Base-by-base conservation (phyloP, 345 rosid genomes). In the Eucalyptus pauciflora region DNA sequence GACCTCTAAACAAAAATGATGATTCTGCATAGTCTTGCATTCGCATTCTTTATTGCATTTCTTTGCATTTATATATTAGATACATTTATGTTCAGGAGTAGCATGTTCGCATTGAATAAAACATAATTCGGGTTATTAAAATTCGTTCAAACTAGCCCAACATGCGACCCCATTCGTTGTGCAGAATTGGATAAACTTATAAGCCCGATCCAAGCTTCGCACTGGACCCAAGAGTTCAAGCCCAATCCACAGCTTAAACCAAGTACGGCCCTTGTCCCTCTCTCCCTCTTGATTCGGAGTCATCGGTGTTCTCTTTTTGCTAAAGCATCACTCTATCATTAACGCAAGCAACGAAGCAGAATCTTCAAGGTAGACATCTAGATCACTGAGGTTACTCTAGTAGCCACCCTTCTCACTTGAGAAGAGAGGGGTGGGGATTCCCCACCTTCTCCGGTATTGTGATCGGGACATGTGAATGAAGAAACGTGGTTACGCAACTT, bases 401-500 rank as follows among this genome's bases (percentile, higher is more conserved):
- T 24, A 1, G 29, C 13, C 29, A 24, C 13, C 29, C 29, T 56
- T 56, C 62, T 24, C 62, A 33, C n/a, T n/a, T n/a, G n/a, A n/a
- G n/a, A n/a, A n/a, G n/a, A n/a, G n/a, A 4, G 12, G 12, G 62
- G 29, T 24, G 62, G 12, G 62, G 27, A 56, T 24, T 56, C 13
- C 6, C 62, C 6, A 4, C 13, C 62, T 56, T 56, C 13, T 56
- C 6, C 0, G 0, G 0, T 8, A 0, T 22, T 56, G 6, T 29
- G 1, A 9, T 56, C 0, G 12, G 1, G 3, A 56, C 1, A 24
- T 2, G 1, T 56, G 62, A 56, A 22, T 56, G 62, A 56, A 2
- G 12, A 56, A 56, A 24, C 3, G 22, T 2, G 5, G 0, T 56
- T 56, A 22, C 0, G 13, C 29, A 4, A 56, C 29, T 0, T 56